Evolutionary conservation across 768 basidiomycete genomes (phyloP).

Genomic region (Boletus tomentosulus): DNA sequence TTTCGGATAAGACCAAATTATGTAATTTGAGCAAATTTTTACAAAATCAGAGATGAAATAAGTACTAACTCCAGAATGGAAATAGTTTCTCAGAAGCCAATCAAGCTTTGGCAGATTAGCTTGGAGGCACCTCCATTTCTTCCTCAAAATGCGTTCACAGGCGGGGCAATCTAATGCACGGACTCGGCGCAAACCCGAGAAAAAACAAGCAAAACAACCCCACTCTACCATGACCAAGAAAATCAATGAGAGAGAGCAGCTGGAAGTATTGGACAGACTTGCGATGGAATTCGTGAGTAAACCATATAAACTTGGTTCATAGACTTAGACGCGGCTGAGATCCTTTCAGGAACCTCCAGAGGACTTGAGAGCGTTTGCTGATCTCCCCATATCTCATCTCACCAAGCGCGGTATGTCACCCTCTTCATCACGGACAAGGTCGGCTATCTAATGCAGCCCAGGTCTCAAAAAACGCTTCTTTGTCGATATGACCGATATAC

Average conservation of each 20-base stretch:
- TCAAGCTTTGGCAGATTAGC: neutral
- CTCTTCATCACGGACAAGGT: neutral
- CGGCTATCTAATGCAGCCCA: constrained; percentile 25
- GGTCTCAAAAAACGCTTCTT: constrained; percentile 88
- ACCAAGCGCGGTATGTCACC: constrained; percentile 64
- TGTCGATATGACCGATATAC: constrained; percentile 81
- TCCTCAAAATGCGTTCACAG: constrained; percentile 14
- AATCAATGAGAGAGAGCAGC: constrained; percentile 43
- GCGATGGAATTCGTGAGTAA: constrained; percentile 49
- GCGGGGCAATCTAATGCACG: constrained; percentile 15
- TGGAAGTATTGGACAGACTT: constrained; percentile 46
- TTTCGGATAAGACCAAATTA: no score
- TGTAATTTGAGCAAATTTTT: no score
- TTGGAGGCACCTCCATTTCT: neutral
- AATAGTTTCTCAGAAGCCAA: neutral
- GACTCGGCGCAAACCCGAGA: constrained; percentile 15
- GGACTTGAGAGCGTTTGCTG: constrained; percentile 53
- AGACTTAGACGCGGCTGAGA: constrained; percentile 10
- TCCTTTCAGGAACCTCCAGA: constrained; percentile 44
- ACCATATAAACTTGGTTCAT: neutral
- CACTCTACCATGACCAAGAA: constrained; percentile 38
- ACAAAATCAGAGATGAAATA: no score
- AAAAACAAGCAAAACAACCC: constrained; percentile 6
- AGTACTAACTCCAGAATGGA: no score
- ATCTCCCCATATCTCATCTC: constrained; percentile 72